Base-by-base conservation (phyloP, 2,329 filamentous ascomycete genomes). In the Tolypocladium tropicale region DNA sequence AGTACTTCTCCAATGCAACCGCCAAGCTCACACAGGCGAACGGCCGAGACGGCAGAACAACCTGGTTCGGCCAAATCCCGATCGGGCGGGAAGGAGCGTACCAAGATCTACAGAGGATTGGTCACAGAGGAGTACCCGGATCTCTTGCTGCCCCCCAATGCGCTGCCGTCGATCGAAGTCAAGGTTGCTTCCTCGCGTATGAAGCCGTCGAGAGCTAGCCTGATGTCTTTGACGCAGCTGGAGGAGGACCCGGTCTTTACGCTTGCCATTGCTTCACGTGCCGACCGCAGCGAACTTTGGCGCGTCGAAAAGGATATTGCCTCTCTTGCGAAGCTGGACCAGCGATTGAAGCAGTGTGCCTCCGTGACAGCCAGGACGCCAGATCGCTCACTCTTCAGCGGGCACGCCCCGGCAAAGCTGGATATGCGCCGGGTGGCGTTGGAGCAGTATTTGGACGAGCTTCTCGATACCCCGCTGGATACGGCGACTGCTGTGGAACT, bases 191-290 rank as follows among this genome's bases (percentile, higher is more conserved):
- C 94, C 5, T 97, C 94, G 25, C 85, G 94, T n/a, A 85, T 99
- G 77, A 91, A 90, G 67, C 94, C 93, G 16, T 96, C 93, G 0
- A 80, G 93, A 60, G 85, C 90, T 39, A 96, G 92, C 68, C 82
- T 94, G 62, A 76, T 96, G 65, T 89, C 85, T 2, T 76, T 91
- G 12, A 93, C 84, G 53, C 86, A 89, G 59, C 77, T 88, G 23
- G 92, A 96, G 57, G 93, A 96, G 67, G 92, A 96, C 63, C 90
- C 92, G 0, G 93, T 97, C 0, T 96, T 97, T 65, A 96, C 91
- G 0, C 76, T 99, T 54, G 92, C 91, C 21, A 76, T 99, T 37
- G 87, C 90, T 64, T 88, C 88, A 11, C 85, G 92, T 55, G 86
- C 85, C 0, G 84, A 90, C 59, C 76, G 82, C 3, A 82, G 80